Base-by-base conservation (phyloP, 2,329 filamentous ascomycete species). In the Polytolypa hystricis region DNA sequence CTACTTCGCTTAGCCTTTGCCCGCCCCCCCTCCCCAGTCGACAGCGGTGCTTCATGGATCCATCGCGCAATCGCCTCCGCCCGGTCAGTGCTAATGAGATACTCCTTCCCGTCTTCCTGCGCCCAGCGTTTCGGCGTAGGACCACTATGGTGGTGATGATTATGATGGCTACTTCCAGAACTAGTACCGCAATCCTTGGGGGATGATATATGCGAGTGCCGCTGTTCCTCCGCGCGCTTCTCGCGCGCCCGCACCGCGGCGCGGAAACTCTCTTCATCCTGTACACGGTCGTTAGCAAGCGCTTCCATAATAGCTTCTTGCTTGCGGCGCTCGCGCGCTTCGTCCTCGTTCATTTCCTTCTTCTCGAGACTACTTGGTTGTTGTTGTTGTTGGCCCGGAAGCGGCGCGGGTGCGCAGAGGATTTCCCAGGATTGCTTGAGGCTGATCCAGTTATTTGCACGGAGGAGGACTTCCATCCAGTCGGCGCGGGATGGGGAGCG, bases 391-490 rank as follows among this genome's bases (percentile, higher is more conserved):
- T 59, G 55, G 3, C 51, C 53, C 3, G 71, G 67, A 2, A 78
- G 57, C 1, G 73, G 72, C 2, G 70, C 68, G 0, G 76, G 74
- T 0, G 69, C 62, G 49, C 83, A 89, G 4, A 91, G 69, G 2
- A 62, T 64, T 43, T 87, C 81, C 84, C 84, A 91, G 1, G 69
- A 67, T 3, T 69, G 60, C 2, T 59, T 54, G 6, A 91, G 67
- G 5, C 72, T 68, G 35, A 89, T 69, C 79, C 79, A 85, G 51
- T 84, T 81, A 21, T 74, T 68, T 0, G 72, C 69, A 19, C 74
- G 71, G 0, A 77, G 71, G 7, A 91, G 57, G 0, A 89, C 68
- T 57, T 89, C 81, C 32, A 80, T 74, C 84, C 84, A 93, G 58
- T 93, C 84, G 3, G 79, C 73, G 35, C 82, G 76, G 2, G 81